A percentile compares a stretch with the other conserved stretches of the same genome.
Evolutionary conservation across 169 alveolate genomes (phyloP).

Genomic region (Cryptosporidium viatorum): DNA sequence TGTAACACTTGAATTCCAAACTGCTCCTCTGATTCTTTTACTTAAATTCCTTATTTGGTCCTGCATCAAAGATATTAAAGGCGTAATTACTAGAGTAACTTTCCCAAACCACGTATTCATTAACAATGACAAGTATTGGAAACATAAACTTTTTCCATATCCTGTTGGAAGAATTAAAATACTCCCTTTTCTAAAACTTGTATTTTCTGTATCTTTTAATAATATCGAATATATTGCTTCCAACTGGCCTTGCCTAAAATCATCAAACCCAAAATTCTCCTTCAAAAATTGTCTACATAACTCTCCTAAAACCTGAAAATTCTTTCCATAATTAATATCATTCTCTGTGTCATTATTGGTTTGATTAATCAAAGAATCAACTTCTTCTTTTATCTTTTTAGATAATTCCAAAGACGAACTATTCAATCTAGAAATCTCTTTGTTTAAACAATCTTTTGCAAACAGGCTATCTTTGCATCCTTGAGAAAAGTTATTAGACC

Average conservation of each 20-base stretch:
- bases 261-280: constrained; percentile 81
- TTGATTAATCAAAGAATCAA: background rate
- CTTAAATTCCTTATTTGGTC: constrained; percentile 87
- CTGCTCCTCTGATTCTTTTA: constrained; percentile 85
- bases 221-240: constrained; percentile 84
- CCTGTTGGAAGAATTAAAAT: constrained; percentile 83
- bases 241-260: constrained; percentile 85
- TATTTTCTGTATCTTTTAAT: constrained; percentile 81
- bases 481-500: constrained; percentile 54
- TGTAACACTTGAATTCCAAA: constrained; percentile 84
- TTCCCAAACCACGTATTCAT: constrained; percentile 28
- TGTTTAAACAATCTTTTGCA: background rate
- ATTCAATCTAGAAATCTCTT: background rate
- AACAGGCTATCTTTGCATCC: background rate
- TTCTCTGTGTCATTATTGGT: background rate
- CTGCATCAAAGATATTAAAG: constrained; percentile 89
- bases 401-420: background rate
- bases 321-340: background rate
- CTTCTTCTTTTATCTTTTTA: background rate
- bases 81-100: constrained; percentile 87
- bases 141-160: constrained; percentile 81
- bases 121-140: constrained; percentile 79
- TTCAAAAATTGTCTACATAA: constrained; percentile 7
- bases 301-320: background rate
- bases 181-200: constrained; percentile 73